A percentile compares a stretch with the other conserved stretches of the same genome.
phyloP scores from a whole-genome alignment of 1,284 basidiomycete genomes.

The Rhodofomes roseus region DNA sequence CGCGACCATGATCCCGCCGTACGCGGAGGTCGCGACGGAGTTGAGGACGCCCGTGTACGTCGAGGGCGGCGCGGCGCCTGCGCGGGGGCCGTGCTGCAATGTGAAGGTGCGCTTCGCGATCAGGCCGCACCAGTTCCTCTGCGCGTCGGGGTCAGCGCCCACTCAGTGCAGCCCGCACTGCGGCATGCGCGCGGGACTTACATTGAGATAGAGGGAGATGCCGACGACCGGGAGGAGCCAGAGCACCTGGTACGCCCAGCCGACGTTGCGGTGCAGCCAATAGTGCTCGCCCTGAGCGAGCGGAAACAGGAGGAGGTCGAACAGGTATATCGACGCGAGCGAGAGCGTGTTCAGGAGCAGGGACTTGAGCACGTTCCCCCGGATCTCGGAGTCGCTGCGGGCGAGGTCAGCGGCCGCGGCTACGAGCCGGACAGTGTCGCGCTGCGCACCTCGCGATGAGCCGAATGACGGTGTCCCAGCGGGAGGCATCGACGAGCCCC shows the following conservation, averaged over 20 bases:
- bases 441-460: conserved; percentile 43
- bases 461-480: conserved; percentile 62
- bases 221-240: conserved; percentile 76
- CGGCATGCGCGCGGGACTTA: conserved; percentile 33
- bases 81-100: conserved; percentile 60
- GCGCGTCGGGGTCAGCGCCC: conserved; percentile 7
- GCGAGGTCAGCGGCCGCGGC: not conserved
- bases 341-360: conserved; percentile 67
- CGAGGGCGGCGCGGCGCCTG: conserved; percentile 37
- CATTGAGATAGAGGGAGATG: conserved; percentile 71
- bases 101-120: conserved; percentile 70
- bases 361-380: conserved; percentile 69
- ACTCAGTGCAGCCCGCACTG: not conserved
- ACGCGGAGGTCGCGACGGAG: conserved; percentile 71
- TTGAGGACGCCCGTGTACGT: conserved; percentile 72
- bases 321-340: conserved; percentile 65
- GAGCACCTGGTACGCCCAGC: conserved; percentile 69
- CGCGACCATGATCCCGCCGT: conserved; percentile 73
- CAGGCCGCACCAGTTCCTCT: conserved; percentile 72
- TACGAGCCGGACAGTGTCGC: not conserved
- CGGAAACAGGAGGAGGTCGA: conserved; percentile 68
- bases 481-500: conserved; percentile 68
- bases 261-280: conserved; percentile 68
- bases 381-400: conserved; percentile 67
- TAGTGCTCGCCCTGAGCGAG: conserved; percentile 58